phyloP scores from a whole-genome alignment of 495 filamentous ascomycete species.

The Neurospora intermedia region DNA sequence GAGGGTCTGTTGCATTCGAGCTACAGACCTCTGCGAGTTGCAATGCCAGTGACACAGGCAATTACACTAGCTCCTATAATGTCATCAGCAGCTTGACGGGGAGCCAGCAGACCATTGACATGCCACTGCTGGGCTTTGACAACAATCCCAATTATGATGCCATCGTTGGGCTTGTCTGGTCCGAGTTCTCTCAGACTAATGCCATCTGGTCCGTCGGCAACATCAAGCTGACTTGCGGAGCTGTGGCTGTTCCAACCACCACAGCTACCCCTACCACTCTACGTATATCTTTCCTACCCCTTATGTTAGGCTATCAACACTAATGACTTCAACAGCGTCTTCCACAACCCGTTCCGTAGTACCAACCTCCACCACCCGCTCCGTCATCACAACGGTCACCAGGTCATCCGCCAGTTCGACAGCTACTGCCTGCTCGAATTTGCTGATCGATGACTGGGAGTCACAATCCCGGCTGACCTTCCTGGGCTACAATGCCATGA shows the following conservation, averaged over 20 bases:
- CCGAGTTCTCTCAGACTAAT: conserved; percentile 33
- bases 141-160: conserved; percentile 40
- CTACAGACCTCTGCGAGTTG: conserved; percentile 42
- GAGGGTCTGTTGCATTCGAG: conserved; percentile 40
- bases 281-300: conserved; percentile 5
- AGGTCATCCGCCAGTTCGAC: conserved; percentile 12
- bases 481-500: conserved; percentile 50
- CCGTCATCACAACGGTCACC: conserved; percentile 3
- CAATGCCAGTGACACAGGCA: conserved; percentile 11
- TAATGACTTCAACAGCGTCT: not conserved
- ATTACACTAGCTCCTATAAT: conserved; percentile 38
- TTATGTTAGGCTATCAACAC: not conserved
- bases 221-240: conserved; percentile 38
- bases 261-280: conserved; percentile 8
- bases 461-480: conserved; percentile 57
- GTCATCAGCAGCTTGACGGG: conserved; percentile 40
- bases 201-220: conserved; percentile 41
- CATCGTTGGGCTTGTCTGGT: conserved; percentile 42
- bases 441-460: conserved; percentile 51
- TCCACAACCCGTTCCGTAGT: conserved; percentile 6
- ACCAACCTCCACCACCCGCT: conserved; percentile 5
- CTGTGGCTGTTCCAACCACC: conserved; percentile 4
- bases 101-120: conserved; percentile 37
- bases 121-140: conserved; percentile 42
- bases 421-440: conserved; percentile 31